Percentiles rank a stretch among this genome's conserved stretches.
Conservation (phyloP, 1,139 yeast species). For the Saccharomycopsis hybrid region DNA sequence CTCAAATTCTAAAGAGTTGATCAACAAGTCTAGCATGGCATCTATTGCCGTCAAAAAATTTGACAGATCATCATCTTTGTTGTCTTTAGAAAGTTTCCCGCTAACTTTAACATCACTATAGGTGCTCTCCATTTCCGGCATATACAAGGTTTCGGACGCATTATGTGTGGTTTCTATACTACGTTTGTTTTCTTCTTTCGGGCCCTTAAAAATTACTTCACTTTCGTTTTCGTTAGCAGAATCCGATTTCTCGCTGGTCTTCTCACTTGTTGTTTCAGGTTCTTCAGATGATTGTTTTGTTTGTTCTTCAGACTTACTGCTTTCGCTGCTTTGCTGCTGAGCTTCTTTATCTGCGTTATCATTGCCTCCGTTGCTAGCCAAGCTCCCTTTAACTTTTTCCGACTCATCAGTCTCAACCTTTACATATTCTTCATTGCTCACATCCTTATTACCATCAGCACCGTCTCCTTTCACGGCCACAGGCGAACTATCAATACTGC, state of each 20-base stretch:
- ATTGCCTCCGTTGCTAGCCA: neutral
- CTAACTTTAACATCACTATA: conserved; percentile 48
- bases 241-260: neutral
- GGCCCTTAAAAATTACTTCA: no score
- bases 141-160: no score
- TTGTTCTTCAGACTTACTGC: neutral
- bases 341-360: neutral
- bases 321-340: no score
- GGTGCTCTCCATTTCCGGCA: conserved; percentile 37
- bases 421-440: conserved; percentile 45
- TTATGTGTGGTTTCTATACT: no score
- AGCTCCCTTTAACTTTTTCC: neutral
- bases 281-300: neutral
- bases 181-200: no score
- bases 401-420: conserved; percentile 54
- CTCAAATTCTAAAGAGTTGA: conserved; percentile 53
- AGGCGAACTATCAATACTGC: conserved; percentile 24
- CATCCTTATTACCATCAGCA: conserved; percentile 42
- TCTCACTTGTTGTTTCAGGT: neutral
- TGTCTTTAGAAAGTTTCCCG: neutral
- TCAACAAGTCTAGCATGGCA: conserved; percentile 69
- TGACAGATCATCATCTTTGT: neutral
- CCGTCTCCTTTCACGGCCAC: conserved; percentile 20
- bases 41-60: conserved; percentile 56
- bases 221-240: no score